Evolutionary conservation across 1,139 yeast genomes (phyloP), one percentile per base, ranked within the genome.

Genomic region (Suhomyces bokatorum): DNA sequence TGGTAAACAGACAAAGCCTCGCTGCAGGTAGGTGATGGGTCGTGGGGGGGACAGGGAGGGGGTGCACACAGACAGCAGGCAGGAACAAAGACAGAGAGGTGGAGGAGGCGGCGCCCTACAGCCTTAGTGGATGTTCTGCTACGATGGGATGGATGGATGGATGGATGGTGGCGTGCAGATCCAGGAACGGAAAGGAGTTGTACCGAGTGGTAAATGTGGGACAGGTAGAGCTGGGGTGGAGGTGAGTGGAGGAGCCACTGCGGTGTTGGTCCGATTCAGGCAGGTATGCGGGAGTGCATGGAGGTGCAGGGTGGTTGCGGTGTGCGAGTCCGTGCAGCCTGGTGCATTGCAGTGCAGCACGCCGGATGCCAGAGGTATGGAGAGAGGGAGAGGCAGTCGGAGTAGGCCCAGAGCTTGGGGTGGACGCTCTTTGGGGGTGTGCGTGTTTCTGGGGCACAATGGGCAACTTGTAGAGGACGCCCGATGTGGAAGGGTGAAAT

Each of bases 1-100:
- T 31, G 11, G 47, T 40, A 40, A 44, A 44, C 44, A 40, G 35
- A 24, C 40, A 31, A 37, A 37, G 40, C 40, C 40, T 32, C 35
- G 35, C 35, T 24, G 40, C 28, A 24, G 40, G 15, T 24, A 31
- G 40, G 40, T 22, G 40, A 16, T 15, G 35, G 35, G 35, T 26
- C 38, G 38, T 35, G 38, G 28, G 20, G 28, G 29, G 20, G 4
- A 30, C 13, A 32, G 35, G 35, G 35, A 32, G 35, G 15, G 35
- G 15, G 20, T 32, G 35, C 35, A 32, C 20, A 28, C n/a, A n/a
- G n/a, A n/a, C n/a, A 17, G 27, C 12, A 24, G 27, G 29, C 14
- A 13, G 9, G 32, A 9, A 30, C 32, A 30, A 12, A 12, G 32
- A 5, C 29, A n/a, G n/a, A 26, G 29, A 9, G 29, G 22, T 14